Percentiles rank a stretch among this genome's conserved stretches.
Evolutionary conservation across 768 basidiomycete genomes (phyloP).

Genomic region (Mycena haematopus): DNA sequence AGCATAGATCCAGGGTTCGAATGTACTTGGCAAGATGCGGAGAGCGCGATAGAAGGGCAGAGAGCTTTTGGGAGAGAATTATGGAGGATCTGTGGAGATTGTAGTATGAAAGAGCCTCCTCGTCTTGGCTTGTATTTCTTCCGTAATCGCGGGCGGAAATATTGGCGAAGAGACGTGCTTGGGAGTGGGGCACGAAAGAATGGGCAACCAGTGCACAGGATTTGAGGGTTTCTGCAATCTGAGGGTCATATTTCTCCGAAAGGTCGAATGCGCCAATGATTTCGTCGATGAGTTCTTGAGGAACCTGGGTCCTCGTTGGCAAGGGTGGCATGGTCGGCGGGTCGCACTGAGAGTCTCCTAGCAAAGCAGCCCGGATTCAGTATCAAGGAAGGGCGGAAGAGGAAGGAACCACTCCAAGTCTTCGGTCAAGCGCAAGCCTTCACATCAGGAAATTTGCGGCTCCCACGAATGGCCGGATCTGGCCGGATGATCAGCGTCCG

Average conservation of each 20-base stretch:
- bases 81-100: background rate
- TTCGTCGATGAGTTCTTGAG: conserved; percentile 6
- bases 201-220: background rate
- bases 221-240: background rate
- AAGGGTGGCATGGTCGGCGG: too few relatives aligned
- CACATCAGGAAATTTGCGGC: too few relatives aligned
- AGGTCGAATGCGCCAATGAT: conserved; percentile 1
- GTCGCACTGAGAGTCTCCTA: too few relatives aligned
- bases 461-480: too few relatives aligned
- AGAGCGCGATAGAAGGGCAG: background rate
- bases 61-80: background rate
- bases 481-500: too few relatives aligned
- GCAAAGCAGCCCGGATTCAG: too few relatives aligned
- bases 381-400: too few relatives aligned
- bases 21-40: conserved; percentile 4
- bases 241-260: background rate
- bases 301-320: too few relatives aligned
- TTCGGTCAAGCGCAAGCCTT: too few relatives aligned
- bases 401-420: too few relatives aligned
- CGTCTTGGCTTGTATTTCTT: too few relatives aligned
- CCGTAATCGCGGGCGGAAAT: conserved; percentile 6
- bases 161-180: background rate
- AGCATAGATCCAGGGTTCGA: background rate
- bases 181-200: background rate
- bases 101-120: too few relatives aligned